Evolutionary conservation across 345 rosid species (phyloP), one percentile per base, ranked within the genome.

Genomic region (Citrus sp.): DNA sequence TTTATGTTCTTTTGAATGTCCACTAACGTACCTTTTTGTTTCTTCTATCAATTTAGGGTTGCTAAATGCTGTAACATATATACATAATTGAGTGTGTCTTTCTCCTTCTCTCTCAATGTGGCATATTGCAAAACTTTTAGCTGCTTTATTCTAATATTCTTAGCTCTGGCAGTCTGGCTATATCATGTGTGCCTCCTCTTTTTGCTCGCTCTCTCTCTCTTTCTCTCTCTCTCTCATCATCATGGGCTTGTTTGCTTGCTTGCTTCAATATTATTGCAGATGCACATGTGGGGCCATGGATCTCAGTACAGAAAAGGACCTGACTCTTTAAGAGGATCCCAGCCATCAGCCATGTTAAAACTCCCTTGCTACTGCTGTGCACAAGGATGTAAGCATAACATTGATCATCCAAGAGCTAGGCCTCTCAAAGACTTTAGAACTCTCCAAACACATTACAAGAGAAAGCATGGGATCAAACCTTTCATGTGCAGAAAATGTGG

Each of bases 211-310:
- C 73, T 58, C 60, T 40, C 46, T 40, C 49, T 34, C 42, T 49
- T 14, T 59, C 73, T 58, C 60, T 40, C 49, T 42, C 49, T 34
- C 42, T 51, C 10, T 54, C 24, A 10, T 2, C 6, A 32, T 79
- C 9, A 7, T 27, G 3, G 35, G 25, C 0, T 49, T 13, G 58
- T 3, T 54, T 49, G 51, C 51, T 46, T 46, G 14, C 49, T 51
- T 16, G 58, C n/a, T 54, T 51, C 22, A 54, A 54, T 54, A 54
- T 54, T 16, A 54, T 25, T 34, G 70, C 83, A 92, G 95, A 92
- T 92, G 97, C 97, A 92, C 80, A 91, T 91, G 97, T 93, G 97
- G 97, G 95, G 97, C 67, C 97, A 93, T 82, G 97, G 97, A 81
- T 93, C 95, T 38, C 92, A 93, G 81, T 93, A 93, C 84, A 88